Evolutionary conservation across 345 rosid species (phyloP), one percentile per base, ranked within the genome.

Genomic region (Microthlaspi erraticum): DNA sequence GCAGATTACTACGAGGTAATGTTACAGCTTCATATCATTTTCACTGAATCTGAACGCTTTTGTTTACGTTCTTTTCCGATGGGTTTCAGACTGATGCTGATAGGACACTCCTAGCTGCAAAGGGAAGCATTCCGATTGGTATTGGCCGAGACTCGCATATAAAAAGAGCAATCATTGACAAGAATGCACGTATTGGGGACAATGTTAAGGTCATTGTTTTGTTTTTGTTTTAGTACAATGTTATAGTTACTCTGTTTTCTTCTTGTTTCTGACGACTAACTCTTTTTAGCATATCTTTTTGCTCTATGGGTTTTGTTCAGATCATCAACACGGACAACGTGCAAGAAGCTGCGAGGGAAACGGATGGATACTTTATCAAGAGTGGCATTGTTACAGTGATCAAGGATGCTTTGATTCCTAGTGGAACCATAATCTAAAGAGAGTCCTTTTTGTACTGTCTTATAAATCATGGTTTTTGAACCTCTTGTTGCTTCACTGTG

Each of bases 361-460:
- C 98, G 1, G 97, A 93, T 79, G 98, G 98, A 63, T 90, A 86
- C 75, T 93, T 93, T 83, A 93, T 93, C 34, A 93, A 93, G 88
- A 90, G 98, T 13, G 98, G 98, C 60, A 93, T 93, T 19, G 98
- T 93, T 50, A 90, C 97, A 6, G 86, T 93, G 53, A 90, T 93
- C 77, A 93, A 88, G 85, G 98, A 93, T 66, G 98, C 98, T 65
- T 66, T 93, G 84, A 86, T 93, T 79, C 98, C 98, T 17, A 81
- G 91, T 14, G 98, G 98, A 71, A 93, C 98, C 7, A 73, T 82
- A 17, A 83, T 93, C 51, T 92, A 31, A 26, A 26, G 29, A 60
- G 52, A 44, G 60, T 55, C n/a, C 8, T 41, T 12, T 8, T 57
- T 33, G 31, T n/a, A 36, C 37, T 23, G 13, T 50, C 60, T 43